These are phyloP conservation scores for Metschnikowia arizonensis DNA, from an alignment of 805 yeast genomes.

Conservation along the genomic window DNA sequence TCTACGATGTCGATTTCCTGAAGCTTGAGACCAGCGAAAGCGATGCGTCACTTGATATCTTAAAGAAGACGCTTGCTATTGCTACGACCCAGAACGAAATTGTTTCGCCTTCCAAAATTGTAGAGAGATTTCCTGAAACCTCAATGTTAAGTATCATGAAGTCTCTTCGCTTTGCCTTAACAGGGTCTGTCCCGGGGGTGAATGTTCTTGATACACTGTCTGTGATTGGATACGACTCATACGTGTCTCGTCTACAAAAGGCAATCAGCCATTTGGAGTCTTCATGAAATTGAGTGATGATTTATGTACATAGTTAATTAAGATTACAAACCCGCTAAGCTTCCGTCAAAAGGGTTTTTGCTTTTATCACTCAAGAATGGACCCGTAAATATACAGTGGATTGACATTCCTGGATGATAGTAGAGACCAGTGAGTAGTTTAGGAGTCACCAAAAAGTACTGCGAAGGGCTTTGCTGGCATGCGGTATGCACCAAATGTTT, in stretches of 20 bases:
- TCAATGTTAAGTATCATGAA: constrained; percentile 11
- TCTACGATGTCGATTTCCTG: constrained; percentile 35
- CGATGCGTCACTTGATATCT: constrained; percentile 13
- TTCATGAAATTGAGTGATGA: background rate
- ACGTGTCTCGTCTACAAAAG: constrained; percentile 9
- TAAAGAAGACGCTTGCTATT: constrained; percentile 14
- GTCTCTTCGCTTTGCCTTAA: constrained; percentile 52
- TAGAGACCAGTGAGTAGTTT: constrained; percentile 74
- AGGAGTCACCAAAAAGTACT: constrained; percentile 91
- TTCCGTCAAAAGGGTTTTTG: background rate
- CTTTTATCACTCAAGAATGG: constrained; percentile 20
- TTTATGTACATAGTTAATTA: background rate
- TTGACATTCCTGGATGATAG: constrained; percentile 74
- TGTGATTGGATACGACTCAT: constrained; percentile 43
- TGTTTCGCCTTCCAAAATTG: constrained; percentile 4
- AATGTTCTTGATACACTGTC: constrained; percentile 55
- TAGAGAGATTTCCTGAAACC: background rate
- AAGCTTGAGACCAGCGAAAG: constrained; percentile 1
- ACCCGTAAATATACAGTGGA: constrained; percentile 68
- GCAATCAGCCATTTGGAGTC: constrained; percentile 10
- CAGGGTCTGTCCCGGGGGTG: constrained; percentile 69
- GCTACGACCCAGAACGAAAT: constrained; percentile 7
- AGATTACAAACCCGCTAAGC: background rate
- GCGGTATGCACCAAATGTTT: constrained; percentile 81
- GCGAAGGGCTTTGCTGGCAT: constrained; percentile 56